A percentile compares a stretch with the other conserved stretches of the same genome.
These are phyloP conservation scores for Cyphellophora attinorum DNA, from an alignment of 2,329 filamentous ascomycete genomes.

Conservation along the genomic window DNA sequence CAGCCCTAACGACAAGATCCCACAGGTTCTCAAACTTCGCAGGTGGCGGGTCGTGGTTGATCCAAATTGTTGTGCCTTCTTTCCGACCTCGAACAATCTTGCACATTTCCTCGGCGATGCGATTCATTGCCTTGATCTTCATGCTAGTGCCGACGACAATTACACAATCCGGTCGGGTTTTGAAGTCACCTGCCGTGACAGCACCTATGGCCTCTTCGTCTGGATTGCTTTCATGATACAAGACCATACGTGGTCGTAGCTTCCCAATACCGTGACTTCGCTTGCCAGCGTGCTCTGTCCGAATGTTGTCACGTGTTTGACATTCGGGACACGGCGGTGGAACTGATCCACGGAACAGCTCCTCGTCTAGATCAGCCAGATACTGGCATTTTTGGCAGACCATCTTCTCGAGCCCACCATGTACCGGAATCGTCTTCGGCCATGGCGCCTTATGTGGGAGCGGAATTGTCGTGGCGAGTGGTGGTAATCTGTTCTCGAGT, in stretches of 20 bases:
- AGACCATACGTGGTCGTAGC: slow-evolving; percentile 81
- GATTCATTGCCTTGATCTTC: slow-evolving; percentile 85
- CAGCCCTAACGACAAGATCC: slow-evolving; percentile 80
- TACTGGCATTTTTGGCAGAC: slow-evolving; percentile 86
- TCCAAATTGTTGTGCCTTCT: slow-evolving; percentile 85
- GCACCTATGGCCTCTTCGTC: slow-evolving; percentile 94
- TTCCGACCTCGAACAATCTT: slow-evolving; percentile 70
- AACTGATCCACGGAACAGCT: slow-evolving; percentile 73
- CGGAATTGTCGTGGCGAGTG: slow-evolving; percentile 71
- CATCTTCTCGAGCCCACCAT: slow-evolving; percentile 92
- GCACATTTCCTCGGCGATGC: slow-evolving; percentile 86
- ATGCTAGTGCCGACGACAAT: slow-evolving; percentile 92
- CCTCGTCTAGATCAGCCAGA: slow-evolving; percentile 64
- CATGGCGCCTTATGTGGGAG: slow-evolving; percentile 78
- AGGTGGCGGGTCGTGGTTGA: slow-evolving; percentile 75
- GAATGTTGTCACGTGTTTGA: slow-evolving; percentile 62
- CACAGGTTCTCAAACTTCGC: slow-evolving; percentile 85
- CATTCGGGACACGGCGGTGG: slow-evolving; percentile 73
- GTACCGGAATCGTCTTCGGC: slow-evolving; percentile 87
- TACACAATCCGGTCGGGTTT: slow-evolving; percentile 77
- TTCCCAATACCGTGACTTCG: slow-evolving; percentile 88
- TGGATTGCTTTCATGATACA: slow-evolving; percentile 96
- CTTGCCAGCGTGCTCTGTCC: slow-evolving; percentile 68
- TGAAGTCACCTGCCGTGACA: slow-evolving; percentile 76
- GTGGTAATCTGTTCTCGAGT: slow-evolving; percentile 74